A percentile compares a stretch with the other conserved stretches of the same genome.
These are phyloP conservation scores for Meyerozyma carpophila DNA, from an alignment of 1,139 yeast species.

Conservation along the genomic window DNA sequence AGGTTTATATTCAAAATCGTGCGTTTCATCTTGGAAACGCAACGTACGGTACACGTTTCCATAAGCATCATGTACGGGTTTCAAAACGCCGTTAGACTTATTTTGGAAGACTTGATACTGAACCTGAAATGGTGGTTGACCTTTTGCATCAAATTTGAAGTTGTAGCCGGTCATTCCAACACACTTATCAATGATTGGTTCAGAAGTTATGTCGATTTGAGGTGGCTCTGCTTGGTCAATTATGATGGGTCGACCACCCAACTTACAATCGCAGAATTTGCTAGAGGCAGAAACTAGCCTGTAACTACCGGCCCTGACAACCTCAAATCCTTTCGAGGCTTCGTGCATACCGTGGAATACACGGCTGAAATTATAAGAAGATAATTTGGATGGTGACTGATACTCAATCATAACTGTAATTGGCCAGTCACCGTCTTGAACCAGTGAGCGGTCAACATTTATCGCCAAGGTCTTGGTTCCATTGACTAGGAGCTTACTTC, in stretches of 20 bases:
- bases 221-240: conserved; percentile 40
- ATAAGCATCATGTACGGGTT: conserved; percentile 26
- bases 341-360: conserved; percentile 29
- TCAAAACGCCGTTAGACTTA: conserved; percentile 24
- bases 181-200: conserved; percentile 75
- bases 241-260: conserved; percentile 21
- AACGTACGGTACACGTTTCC: conserved; percentile 15
- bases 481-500: conserved; percentile 37
- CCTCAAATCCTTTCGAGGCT: conserved; percentile 27
- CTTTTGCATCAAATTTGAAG: conserved; percentile 66
- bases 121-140: conserved; percentile 77
- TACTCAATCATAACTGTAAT: background rate
- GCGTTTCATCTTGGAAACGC: conserved; percentile 11
- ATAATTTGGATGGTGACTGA: conserved; percentile 37
- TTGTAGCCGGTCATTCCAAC: conserved; percentile 83
- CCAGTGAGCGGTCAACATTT: conserved; percentile 5
- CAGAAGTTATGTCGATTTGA: conserved; percentile 44
- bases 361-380: conserved; percentile 24
- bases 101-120: conserved; percentile 55
- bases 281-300: conserved; percentile 48
- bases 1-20: conserved; percentile 66
- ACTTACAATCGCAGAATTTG: conserved; percentile 59
- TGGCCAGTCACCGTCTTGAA: conserved; percentile 9
- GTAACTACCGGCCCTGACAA: conserved; percentile 62
- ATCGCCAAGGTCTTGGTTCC: conserved; percentile 31